These are phyloP conservation scores for Botrytis paeoniae DNA, from an alignment of 2,329 filamentous ascomycete species.

Conservation along the genomic window DNA sequence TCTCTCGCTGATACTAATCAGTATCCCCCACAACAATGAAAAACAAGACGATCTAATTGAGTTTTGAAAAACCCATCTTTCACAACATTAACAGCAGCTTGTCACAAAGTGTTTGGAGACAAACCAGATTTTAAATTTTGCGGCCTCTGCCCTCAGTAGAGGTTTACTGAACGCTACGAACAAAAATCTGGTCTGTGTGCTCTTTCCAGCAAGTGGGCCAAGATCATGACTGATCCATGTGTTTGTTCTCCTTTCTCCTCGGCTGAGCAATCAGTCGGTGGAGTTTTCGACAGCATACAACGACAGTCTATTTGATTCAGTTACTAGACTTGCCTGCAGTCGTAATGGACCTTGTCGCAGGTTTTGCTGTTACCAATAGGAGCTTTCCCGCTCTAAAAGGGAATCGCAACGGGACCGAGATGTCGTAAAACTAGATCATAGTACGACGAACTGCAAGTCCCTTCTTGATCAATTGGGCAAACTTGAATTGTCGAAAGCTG, in stretches of 20 bases:
- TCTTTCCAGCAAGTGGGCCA: neutral
- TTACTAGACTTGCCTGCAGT: neutral
- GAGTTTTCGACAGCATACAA: neutral
- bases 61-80: neutral
- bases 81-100: neutral
- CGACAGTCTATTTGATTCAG: no score
- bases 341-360: neutral
- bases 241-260: neutral
- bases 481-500: neutral
- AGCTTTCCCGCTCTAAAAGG: neutral
- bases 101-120: neutral
- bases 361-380: neutral
- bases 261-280: neutral
- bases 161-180: neutral
- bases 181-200: neutral
- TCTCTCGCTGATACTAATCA: neutral
- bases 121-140: neutral
- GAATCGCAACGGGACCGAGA: neutral
- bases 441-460: neutral
- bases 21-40: neutral
- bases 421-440: conserved; percentile 5
- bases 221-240: neutral
- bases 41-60: neutral
- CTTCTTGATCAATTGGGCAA: conserved; percentile 1
- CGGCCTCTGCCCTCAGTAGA: neutral